These are phyloP conservation scores for Forsythia viridissima DNA, from an alignment of 257 asterid genomes.

Conservation along the genomic window DNA sequence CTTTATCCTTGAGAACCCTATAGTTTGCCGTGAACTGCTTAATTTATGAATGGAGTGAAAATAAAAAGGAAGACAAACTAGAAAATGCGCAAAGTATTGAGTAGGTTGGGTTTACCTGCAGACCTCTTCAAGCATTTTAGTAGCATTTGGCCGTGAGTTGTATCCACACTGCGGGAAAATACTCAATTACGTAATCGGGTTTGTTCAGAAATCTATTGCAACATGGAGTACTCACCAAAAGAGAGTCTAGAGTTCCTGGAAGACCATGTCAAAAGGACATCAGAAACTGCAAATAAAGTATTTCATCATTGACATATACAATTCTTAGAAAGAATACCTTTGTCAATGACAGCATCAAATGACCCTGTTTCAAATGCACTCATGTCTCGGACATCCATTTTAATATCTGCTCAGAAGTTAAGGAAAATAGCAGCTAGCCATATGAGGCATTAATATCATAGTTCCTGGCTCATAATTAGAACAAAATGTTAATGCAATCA, in stretches of 20 bases:
- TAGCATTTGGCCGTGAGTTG: slow-evolving; percentile 61
- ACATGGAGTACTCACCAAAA: slow-evolving; percentile 53
- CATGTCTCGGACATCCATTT: slow-evolving; percentile 74
- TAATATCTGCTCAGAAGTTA: slow-evolving; percentile 51
- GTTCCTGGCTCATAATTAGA: neutral
- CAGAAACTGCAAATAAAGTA: slow-evolving; percentile 31
- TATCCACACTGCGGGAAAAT: slow-evolving; percentile 56
- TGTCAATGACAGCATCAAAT: slow-evolving; percentile 67
- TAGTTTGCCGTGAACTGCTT: slow-evolving; percentile 67
- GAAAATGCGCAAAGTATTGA: slow-evolving; percentile 18
- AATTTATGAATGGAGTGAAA: slow-evolving; percentile 51
- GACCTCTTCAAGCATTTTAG: slow-evolving; percentile 71
- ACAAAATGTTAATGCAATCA: neutral
- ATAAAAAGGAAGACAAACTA: slow-evolving; percentile 28
- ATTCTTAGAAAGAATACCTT: slow-evolving; percentile 45
- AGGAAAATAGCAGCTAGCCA: slow-evolving; percentile 20
- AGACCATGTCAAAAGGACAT: slow-evolving; percentile 34
- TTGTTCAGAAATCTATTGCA: slow-evolving; percentile 11
- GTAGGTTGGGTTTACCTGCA: slow-evolving; percentile 52
- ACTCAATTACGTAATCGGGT: slow-evolving; percentile 17
- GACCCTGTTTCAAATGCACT: slow-evolving; percentile 48
- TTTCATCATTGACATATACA: slow-evolving; percentile 16
- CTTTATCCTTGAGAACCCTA: slow-evolving; percentile 86
- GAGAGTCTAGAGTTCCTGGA: slow-evolving; percentile 81
- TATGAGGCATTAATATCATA: neutral